Base-by-base conservation (phyloP, 495 filamentous ascomycete species). In the Durotheca rogersii region DNA sequence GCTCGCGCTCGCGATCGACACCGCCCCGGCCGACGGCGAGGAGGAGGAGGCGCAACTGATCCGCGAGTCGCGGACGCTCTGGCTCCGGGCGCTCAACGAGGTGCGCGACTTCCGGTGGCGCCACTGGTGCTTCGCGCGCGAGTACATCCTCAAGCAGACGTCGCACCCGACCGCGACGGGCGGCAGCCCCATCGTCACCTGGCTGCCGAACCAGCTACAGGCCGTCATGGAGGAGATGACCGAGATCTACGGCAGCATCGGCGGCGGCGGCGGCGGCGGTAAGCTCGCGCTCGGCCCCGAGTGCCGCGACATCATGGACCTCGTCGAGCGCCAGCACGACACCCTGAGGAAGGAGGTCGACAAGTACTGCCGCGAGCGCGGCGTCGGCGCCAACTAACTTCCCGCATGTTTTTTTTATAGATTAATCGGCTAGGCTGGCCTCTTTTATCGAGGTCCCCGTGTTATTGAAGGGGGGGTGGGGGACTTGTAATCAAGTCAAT, bases 121-220 rank as follows among this genome's bases (percentile, higher is more conserved):
- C 2, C 90, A 95, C 61, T 96, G 90, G 90, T 83, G 90, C 52
- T 95, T 96, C 58, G 89, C 89, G n/a, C 74, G 89, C 15, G 90
- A 96, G 75, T 96, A 96, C 56, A 95, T 96, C 50, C 79, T 96
- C 44, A 88, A 88, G 61, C 78, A 83, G 47, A 93, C 87, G 0
- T 74, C 71, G 0, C 88, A 96, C 60, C 89, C 90, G 0, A 92
- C 87, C 19, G 90, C 90, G 3, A 96, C 90, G 0, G 90, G 90
- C 1, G 90, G 90, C 1, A 92, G 87, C 61, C 90, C 90, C 1
- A 95, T 96, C 48, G 87, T 96, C 9, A 92, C 87, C 14, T 94
- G 89, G 88, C 75, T 94, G 25, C 89, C 89, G 1, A 92, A 92
- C 59, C 89, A 93, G 67, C 73, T 94, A 17, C 77, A 81, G 27